Percentiles rank a stretch among this genome's conserved stretches.
Conservation (phyloP, 2,329 filamentous ascomycete species). For the Biscogniauxia mediterranea region DNA sequence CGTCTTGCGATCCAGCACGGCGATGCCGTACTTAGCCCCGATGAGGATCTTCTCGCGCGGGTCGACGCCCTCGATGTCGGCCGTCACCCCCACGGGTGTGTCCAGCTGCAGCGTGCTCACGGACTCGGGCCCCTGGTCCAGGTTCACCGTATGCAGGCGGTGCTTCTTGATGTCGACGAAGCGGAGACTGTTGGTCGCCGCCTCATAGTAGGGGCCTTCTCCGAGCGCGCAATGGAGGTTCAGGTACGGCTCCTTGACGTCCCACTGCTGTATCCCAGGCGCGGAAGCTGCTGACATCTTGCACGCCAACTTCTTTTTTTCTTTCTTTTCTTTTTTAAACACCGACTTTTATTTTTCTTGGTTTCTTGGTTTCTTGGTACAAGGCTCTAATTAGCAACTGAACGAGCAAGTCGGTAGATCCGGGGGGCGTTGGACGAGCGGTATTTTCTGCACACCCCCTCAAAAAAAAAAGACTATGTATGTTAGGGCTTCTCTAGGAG, state of each 20-base stretch:
- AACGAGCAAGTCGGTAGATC: not conserved
- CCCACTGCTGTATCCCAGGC: slow-evolving; percentile 46
- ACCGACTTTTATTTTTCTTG: not conserved
- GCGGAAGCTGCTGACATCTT: slow-evolving; percentile 32
- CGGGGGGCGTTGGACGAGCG: not conserved
- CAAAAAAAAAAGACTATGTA: not conserved
- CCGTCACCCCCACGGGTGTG: slow-evolving; percentile 64
- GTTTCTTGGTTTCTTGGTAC: not conserved
- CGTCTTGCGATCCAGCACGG: slow-evolving; percentile 66
- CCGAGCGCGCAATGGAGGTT: slow-evolving; percentile 64
- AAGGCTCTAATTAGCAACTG: not conserved
- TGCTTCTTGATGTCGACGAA: slow-evolving; percentile 83
- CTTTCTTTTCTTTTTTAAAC: not conserved
- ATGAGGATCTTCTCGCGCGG: slow-evolving; percentile 66
- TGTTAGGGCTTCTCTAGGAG: not conserved
- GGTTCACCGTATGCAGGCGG: slow-evolving; percentile 68
- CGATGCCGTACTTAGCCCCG: slow-evolving; percentile 78
- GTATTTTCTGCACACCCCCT: not conserved
- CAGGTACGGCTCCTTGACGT: slow-evolving; percentile 54
- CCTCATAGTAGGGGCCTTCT: slow-evolving; percentile 74
- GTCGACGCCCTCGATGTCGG: slow-evolving; percentile 69
- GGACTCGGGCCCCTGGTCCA: slow-evolving; percentile 61
- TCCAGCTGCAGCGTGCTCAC: slow-evolving; percentile 59
- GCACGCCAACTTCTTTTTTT: not conserved
- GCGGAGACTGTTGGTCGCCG: slow-evolving; percentile 61